Evolutionary conservation across 1,139 yeast species (phyloP), one percentile per base, ranked within the genome.

Genomic region (Geotrichum restrictum): DNA sequence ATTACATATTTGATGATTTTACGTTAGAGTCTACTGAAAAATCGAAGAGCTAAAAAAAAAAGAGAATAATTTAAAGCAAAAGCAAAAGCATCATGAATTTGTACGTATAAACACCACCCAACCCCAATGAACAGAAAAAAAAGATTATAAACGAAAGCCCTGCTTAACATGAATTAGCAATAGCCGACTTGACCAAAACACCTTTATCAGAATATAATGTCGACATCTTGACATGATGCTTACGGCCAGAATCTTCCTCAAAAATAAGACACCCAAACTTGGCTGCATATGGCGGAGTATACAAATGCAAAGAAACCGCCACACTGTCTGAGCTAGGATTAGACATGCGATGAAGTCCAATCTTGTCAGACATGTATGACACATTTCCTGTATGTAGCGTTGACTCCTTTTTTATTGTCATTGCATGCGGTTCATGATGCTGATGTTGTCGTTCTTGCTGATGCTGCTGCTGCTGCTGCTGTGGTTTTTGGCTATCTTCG

Each of bases 241-340:
- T 75, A 56, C 69, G 71, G 41, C 85, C 85, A 49, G 75, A 75
- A 24, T 61, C 63, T 29, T 77, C 76, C 58, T 82, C 85, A 61
- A 79, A 84, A 66, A 78, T 76, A 56, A 78, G 72, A 64, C 88
- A 83, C 7, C 89, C 89, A 49, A 64, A 80, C 67, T 79, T 72
- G 51, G 83, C 73, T 4, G 91, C 91, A 66, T 83, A 83, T 8
- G 93, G 91, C 7, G 93, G 89, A 13, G 91, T 84, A 69, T 85
- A 85, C 54, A 85, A 74, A 67, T 85, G 93, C 63, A 85, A 73
- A 36, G 86, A 78, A 8, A 85, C 80, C n/a, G 88, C 81, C n/a
- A 73, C 67, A 75, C 75, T 39, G 69, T 64, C 0, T 69, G 59
- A 37, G n/a, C 69, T 66, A 5, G 79, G 78, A 63, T 85, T 85